Percentiles rank a stretch among this genome's conserved stretches.
Conservation (phyloP, 1,284 basidiomycete species). For the Lentinula novae-zelandiae region DNA sequence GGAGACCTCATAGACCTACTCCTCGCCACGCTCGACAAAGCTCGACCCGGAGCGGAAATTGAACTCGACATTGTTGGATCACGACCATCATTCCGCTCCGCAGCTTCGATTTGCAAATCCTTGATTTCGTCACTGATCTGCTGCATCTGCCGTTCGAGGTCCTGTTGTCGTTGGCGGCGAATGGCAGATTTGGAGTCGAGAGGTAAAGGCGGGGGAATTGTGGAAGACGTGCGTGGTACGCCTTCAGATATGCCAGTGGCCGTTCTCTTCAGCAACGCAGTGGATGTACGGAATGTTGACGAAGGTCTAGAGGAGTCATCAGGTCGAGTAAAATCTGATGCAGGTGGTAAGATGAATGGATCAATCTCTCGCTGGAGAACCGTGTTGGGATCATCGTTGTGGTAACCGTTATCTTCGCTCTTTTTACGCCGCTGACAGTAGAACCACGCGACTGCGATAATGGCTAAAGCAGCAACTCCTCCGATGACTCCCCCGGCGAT, state of each 20-base stretch:
- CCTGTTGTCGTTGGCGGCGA: conserved; percentile 18
- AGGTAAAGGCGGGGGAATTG: neutral
- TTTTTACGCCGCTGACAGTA: conserved; percentile 13
- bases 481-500: conserved; percentile 23
- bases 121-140: conserved; percentile 23
- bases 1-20: neutral
- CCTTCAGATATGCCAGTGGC: neutral
- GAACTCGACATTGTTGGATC: neutral
- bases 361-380: neutral
- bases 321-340: neutral
- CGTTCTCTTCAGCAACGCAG: neutral
- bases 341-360: neutral
- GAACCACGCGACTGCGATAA: conserved; percentile 16
- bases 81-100: neutral
- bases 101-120: conserved; percentile 19
- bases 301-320: neutral
- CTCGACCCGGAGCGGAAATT: neutral
- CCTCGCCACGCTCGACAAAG: neutral
- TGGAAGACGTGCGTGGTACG: neutral
- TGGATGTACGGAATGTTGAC: neutral
- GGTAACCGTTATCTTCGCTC: neutral
- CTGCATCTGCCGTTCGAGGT: conserved; percentile 23
- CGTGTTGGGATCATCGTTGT: neutral
- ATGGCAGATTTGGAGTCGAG: conserved; percentile 13
- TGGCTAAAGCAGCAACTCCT: conserved; percentile 17